Evolutionary conservation across 495 filamentous ascomycete genomes (phyloP).

Genomic region (Tuber indicum): DNA sequence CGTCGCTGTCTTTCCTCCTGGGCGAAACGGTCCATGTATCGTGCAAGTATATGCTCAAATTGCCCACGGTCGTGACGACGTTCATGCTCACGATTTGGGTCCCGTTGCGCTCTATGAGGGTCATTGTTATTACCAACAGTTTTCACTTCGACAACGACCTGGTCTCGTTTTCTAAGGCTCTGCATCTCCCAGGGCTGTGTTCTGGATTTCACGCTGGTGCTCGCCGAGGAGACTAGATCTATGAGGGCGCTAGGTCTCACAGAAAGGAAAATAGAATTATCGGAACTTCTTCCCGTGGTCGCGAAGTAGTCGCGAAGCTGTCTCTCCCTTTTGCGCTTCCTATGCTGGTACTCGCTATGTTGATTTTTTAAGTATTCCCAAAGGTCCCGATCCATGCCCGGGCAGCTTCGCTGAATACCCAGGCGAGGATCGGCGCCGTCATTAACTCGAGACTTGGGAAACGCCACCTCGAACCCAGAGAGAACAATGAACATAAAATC

Average conservation of each 20-base stretch:
- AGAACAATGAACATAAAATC: background rate
- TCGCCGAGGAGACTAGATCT: background rate
- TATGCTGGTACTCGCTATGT: background rate
- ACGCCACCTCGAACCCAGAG: background rate
- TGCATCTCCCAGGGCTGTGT: background rate
- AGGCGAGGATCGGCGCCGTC: background rate
- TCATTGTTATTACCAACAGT: background rate
- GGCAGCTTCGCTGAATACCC: background rate
- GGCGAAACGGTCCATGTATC: background rate
- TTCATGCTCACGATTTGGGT: background rate
- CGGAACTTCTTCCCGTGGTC: background rate
- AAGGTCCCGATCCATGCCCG: background rate
- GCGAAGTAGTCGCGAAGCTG: background rate
- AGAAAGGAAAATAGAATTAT: background rate
- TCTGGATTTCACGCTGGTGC: background rate
- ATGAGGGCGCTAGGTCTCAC: background rate
- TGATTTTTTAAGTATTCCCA: background rate
- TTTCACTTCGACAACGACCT: background rate
- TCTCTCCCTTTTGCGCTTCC: background rate
- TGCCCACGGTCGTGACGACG: background rate
- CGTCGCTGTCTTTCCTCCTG: background rate
- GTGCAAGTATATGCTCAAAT: background rate
- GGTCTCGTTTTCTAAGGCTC: background rate
- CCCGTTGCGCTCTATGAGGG: background rate
- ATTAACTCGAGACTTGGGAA: background rate